Evolutionary conservation across 225 moss, liverwort and hornwort species (phyloP).

Genomic region (Climacium dendroides): DNA sequence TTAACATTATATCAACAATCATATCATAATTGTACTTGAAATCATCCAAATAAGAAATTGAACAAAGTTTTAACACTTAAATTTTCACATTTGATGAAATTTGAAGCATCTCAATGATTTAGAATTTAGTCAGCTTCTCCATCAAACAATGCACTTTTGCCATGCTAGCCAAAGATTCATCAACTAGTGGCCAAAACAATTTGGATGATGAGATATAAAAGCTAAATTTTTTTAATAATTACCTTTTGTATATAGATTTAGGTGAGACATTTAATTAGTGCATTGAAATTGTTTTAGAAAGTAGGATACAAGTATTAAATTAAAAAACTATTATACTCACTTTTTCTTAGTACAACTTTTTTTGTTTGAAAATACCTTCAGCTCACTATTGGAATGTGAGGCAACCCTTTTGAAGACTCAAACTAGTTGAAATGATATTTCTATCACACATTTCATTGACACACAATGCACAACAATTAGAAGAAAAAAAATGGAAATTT

Average conservation of each 20-base stretch:
- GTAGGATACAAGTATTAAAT: neutral
- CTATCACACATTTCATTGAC: fast-evolving
- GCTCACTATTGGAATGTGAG: neutral
- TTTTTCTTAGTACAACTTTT: neutral
- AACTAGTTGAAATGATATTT: neutral
- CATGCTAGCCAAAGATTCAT: neutral
- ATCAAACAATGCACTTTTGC: neutral
- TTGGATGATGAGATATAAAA: too few relatives aligned
- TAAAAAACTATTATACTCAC: too few relatives aligned
- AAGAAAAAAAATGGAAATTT: neutral
- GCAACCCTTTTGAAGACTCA: fast-evolving
- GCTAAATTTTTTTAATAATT: too few relatives aligned
- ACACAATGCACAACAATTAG: fast-evolving
- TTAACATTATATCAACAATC: neutral
- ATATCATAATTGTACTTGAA: fast-evolving
- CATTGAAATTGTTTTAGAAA: neutral
- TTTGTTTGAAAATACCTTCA: neutral
- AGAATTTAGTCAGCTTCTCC: neutral
- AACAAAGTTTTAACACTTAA: fast-evolving
- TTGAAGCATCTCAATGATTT: neutral
- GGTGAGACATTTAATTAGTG: fast-evolving
- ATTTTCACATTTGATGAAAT: neutral
- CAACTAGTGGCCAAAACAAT: too few relatives aligned
- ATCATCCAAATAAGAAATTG: neutral
- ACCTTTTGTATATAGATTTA: neutral